phyloP scores from a whole-genome alignment of 768 basidiomycete species.

The Mycena rebaudengoi region DNA sequence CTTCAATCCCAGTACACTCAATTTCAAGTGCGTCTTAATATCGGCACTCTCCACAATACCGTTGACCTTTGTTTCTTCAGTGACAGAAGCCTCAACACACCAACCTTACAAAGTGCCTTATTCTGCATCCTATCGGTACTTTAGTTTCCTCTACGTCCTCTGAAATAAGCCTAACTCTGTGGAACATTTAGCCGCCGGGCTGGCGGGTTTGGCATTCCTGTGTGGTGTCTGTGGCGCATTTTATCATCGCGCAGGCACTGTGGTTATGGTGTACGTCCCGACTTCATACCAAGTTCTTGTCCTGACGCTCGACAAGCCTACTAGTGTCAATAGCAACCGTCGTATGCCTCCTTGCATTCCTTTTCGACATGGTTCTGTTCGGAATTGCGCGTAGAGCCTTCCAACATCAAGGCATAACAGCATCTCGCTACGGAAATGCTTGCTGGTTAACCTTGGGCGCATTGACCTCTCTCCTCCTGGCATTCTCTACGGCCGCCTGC shows the following conservation, averaged over 20 bases:
- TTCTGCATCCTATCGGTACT: conserved; percentile 83
- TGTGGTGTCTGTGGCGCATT: conserved; percentile 72
- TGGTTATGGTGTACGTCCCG: conserved; percentile 62
- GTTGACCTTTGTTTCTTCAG: conserved; percentile 35
- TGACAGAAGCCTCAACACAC: conserved; percentile 55
- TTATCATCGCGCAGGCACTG: conserved; percentile 77
- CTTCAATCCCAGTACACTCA: conserved; percentile 37
- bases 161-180: background rate
- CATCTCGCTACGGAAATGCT: conserved; percentile 77
- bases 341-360: conserved; percentile 71
- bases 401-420: conserved; percentile 52
- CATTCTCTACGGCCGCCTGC: conserved; percentile 70
- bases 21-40: conserved; percentile 51
- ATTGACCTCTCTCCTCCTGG: conserved; percentile 69
- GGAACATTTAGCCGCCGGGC: conserved; percentile 59
- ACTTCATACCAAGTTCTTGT: background rate
- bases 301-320: conserved; percentile 46
- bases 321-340: conserved; percentile 71
- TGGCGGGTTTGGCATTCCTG: conserved; percentile 70
- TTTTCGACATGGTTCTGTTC: conserved; percentile 85
- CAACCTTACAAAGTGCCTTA: conserved; percentile 76
- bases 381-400: conserved; percentile 71
- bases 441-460: conserved; percentile 86
- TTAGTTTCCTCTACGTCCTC: conserved; percentile 12
- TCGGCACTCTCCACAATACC: background rate